A percentile compares a stretch with the other conserved stretches of the same genome.
These are phyloP conservation scores for Schizonepeta tenuifolia DNA, from an alignment of 257 asterid species.

Conservation along the genomic window DNA sequence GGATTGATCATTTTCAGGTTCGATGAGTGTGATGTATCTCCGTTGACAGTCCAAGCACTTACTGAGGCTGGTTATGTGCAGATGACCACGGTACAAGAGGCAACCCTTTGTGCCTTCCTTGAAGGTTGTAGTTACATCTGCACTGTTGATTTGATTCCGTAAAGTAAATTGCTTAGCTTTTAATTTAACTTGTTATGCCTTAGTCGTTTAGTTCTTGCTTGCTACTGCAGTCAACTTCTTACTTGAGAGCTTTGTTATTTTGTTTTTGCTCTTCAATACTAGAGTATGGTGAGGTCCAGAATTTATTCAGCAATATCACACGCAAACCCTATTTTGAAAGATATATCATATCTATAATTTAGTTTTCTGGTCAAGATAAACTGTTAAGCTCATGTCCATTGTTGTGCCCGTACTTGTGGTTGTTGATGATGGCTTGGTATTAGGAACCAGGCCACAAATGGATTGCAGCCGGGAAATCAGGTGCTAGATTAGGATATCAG, in stretches of 20 bases:
- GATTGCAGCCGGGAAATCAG: not conserved
- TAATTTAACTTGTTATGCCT: not conserved
- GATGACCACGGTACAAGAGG: conserved; percentile 93
- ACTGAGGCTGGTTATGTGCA: conserved; percentile 83
- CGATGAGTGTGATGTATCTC: conserved; percentile 79
- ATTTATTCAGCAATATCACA: not conserved
- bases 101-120: conserved; percentile 71
- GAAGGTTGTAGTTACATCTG: conserved; percentile 55
- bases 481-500: conserved; percentile 1
- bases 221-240: conserved; percentile 8
- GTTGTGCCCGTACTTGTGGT: conserved; percentile 1
- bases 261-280: not conserved
- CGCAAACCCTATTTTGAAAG: not conserved
- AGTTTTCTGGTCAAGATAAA: not conserved
- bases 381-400: not conserved
- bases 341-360: conserved; percentile 6
- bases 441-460: not conserved
- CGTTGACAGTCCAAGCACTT: conserved; percentile 75
- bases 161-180: conserved; percentile 1
- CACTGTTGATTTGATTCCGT: conserved; percentile 8
- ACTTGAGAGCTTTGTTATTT: not conserved
- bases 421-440: conserved; percentile 1
- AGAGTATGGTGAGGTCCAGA: not conserved
- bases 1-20: conserved; percentile 59
- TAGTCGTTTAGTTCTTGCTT: conserved; percentile 1